These are phyloP conservation scores for Pistacia integerrima DNA, from an alignment of 345 rosid species.

Conservation along the genomic window DNA sequence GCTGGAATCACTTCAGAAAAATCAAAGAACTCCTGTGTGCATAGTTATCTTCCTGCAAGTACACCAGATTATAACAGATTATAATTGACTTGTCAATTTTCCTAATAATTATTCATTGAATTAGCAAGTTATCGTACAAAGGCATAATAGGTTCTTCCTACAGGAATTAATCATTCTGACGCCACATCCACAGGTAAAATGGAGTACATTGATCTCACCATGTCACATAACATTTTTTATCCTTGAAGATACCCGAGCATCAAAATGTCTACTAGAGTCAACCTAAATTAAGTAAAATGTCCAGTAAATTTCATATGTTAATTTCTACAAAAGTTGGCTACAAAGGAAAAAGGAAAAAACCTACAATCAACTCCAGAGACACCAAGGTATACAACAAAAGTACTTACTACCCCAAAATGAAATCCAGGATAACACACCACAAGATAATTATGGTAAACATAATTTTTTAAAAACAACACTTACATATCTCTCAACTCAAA, in stretches of 20 bases:
- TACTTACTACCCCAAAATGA: neutral
- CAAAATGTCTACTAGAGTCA: neutral
- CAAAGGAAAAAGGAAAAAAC: neutral
- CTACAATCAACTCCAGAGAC: conserved; percentile 1
- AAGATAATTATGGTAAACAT: too few species aligned
- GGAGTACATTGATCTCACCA: neutral
- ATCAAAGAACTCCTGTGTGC: neutral
- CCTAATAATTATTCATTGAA: neutral
- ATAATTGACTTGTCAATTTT: neutral
- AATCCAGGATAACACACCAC: neutral
- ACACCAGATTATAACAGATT: neutral
- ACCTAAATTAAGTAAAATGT: neutral
- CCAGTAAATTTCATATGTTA: neutral
- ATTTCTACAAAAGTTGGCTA: neutral
- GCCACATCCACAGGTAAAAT: neutral
- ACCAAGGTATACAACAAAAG: neutral
- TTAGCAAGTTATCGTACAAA: neutral
- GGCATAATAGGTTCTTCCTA: neutral
- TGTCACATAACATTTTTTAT: neutral
- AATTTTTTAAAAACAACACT: too few species aligned
- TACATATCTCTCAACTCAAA: neutral
- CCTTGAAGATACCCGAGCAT: neutral
- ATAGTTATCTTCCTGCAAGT: conserved; percentile 2
- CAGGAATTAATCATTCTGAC: neutral
- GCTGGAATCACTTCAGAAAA: neutral